phyloP scores from a whole-genome alignment of 306 rosid species.

The Gillenia trifoliata region DNA sequence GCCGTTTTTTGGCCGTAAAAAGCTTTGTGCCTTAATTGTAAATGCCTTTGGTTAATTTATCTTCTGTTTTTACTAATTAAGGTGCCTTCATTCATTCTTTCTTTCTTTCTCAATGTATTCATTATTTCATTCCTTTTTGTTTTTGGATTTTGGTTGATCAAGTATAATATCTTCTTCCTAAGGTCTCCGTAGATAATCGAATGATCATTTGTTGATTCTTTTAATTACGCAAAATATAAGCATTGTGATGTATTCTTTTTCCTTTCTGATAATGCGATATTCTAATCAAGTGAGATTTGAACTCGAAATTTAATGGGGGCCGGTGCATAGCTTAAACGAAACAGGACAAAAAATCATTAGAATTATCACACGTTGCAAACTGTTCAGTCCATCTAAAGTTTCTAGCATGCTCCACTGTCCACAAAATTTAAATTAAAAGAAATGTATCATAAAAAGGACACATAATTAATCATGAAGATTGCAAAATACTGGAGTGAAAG shows the following conservation, averaged over 20 bases:
- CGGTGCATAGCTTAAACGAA: too few relatives aligned
- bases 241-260: background rate
- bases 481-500: background rate
- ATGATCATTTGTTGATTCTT: background rate
- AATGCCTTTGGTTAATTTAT: slow-evolving; percentile 32
- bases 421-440: background rate
- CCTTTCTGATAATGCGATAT: background rate
- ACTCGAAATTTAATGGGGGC: too few relatives aligned
- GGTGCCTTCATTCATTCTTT: slow-evolving; percentile 1
- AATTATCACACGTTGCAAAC: too few relatives aligned
- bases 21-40: slow-evolving; percentile 40
- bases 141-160: background rate
- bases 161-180: background rate
- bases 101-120: slow-evolving; percentile 6
- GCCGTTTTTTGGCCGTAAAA: slow-evolving; percentile 1
- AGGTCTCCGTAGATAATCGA: background rate
- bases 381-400: background rate
- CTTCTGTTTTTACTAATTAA: slow-evolving; percentile 3
- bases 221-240: background rate
- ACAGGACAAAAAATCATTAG: too few relatives aligned
- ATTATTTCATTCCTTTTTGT: background rate
- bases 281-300: too few relatives aligned
- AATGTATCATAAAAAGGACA: background rate
- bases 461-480: background rate
- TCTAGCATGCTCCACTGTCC: background rate